These are phyloP conservation scores for Spergularia marina DNA, from an alignment of 148 eudicot species.

Conservation along the genomic window DNA sequence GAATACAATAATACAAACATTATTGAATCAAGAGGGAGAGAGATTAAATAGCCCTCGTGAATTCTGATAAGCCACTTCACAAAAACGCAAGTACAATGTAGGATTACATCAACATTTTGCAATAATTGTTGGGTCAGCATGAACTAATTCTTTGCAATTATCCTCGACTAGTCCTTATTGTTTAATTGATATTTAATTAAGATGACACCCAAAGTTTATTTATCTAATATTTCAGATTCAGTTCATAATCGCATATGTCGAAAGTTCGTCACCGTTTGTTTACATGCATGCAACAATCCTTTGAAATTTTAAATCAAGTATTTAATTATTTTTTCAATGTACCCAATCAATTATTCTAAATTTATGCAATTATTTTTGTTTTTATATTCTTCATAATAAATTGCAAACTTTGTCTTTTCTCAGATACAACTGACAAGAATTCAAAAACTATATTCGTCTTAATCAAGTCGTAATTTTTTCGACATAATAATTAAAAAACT, in stretches of 20 bases:
- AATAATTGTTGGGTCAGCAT: slow-evolving; percentile 12
- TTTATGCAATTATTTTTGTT: neutral
- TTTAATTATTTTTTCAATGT: neutral
- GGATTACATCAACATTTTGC: slow-evolving; percentile 2
- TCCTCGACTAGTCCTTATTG: slow-evolving; percentile 22
- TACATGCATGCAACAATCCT: slow-evolving; percentile 30
- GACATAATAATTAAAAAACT: no score
- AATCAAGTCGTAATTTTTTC: no score
- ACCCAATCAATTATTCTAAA: neutral
- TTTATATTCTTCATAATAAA: neutral
- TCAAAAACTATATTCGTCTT: no score
- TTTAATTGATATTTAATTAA: neutral
- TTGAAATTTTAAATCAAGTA: neutral
- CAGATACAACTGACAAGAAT: no score
- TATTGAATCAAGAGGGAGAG: neutral
- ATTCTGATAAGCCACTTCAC: slow-evolving; percentile 6
- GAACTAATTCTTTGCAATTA: slow-evolving; percentile 20
- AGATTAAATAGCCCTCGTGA: neutral
- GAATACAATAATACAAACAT: neutral
- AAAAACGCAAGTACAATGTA: neutral
- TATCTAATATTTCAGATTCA: neutral
- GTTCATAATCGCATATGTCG: slow-evolving; percentile 15
- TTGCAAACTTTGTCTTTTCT: neutral
- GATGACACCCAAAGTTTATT: no score
- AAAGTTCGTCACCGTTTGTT: slow-evolving; percentile 6